phyloP scores from a whole-genome alignment of 768 basidiomycete species.

The Naematelia encephala region DNA sequence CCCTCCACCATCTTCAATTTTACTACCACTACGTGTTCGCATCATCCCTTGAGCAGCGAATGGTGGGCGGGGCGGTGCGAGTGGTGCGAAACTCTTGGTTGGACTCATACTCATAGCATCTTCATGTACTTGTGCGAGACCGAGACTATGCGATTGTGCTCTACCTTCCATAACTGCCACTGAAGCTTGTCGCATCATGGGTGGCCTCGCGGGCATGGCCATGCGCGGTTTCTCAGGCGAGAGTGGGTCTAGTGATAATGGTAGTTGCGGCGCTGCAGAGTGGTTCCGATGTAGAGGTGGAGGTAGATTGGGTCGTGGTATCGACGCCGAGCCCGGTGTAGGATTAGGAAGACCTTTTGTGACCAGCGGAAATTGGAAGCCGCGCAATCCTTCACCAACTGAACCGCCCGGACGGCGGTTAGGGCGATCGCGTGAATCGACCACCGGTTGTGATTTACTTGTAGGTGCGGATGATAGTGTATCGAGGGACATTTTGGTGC shows the following conservation, averaged over 20 bases:
- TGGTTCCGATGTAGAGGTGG: slow-evolving; percentile 28
- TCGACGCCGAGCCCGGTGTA: neutral
- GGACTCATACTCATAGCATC: slow-evolving; percentile 22
- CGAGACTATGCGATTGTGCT: slow-evolving; percentile 24
- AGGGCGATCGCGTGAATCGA: slow-evolving; percentile 9
- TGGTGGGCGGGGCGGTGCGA: neutral
- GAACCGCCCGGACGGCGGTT: slow-evolving; percentile 28
- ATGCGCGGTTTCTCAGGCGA: slow-evolving; percentile 8
- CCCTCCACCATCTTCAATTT: slow-evolving; percentile 20
- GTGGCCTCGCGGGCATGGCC: slow-evolving; percentile 25
- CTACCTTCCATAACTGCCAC: slow-evolving; percentile 59
- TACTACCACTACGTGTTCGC: slow-evolving; percentile 38
- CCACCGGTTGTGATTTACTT: slow-evolving; percentile 20
- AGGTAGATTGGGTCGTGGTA: neutral
- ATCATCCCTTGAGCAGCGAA: slow-evolving; percentile 23
- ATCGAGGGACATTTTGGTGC: slow-evolving; percentile 26
- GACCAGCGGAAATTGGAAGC: slow-evolving; percentile 44
- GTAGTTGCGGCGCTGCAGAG: slow-evolving; percentile 31
- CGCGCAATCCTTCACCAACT: slow-evolving; percentile 35
- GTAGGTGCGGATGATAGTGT: slow-evolving; percentile 30
- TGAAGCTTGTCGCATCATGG: slow-evolving; percentile 59
- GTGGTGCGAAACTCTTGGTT: slow-evolving; percentile 6
- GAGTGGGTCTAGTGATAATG: slow-evolving; percentile 3
- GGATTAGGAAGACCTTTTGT: neutral
- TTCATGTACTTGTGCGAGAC: slow-evolving; percentile 23